Conservation (phyloP, 2,329 filamentous ascomycete genomes). For the Cladosporium phlei region DNA sequence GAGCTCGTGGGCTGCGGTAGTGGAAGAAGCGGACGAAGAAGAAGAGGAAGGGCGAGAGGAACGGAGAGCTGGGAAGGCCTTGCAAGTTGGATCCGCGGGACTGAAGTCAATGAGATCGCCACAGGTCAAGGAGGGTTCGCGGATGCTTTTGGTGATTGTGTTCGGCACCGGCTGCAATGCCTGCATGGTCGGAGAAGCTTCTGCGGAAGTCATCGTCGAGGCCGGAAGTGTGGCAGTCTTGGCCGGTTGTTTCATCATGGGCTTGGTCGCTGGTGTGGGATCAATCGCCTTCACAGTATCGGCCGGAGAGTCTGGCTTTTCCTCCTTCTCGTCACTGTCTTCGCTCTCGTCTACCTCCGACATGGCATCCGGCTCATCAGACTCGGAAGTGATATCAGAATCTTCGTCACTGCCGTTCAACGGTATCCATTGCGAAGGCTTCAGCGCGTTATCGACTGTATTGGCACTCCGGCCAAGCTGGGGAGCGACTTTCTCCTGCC, state of each 20-base stretch:
- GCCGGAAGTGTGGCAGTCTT: too few relatives aligned
- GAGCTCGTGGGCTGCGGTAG: too few relatives aligned
- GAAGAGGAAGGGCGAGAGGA: too few relatives aligned
- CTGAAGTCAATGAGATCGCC: slow-evolving; percentile 9
- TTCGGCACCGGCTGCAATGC: too few relatives aligned
- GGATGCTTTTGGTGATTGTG: too few relatives aligned
- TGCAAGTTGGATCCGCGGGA: neutral
- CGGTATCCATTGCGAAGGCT: slow-evolving; percentile 16
- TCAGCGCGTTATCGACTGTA: slow-evolving; percentile 17
- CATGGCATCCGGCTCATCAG: slow-evolving; percentile 6
- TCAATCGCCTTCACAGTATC: too few relatives aligned
- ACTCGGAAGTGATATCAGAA: slow-evolving; percentile 16
- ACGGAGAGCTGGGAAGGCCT: too few relatives aligned
- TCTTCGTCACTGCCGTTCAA: slow-evolving; percentile 16
- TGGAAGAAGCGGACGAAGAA: too few relatives aligned
- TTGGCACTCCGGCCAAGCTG: slow-evolving; percentile 18
- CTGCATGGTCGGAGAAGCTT: neutral
- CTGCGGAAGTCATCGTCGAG: too few relatives aligned
- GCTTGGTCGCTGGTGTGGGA: too few relatives aligned
- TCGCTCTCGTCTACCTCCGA: slow-evolving; percentile 3
- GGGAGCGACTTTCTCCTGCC: slow-evolving; percentile 43
- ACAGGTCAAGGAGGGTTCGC: neutral
- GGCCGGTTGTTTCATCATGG: too few relatives aligned
- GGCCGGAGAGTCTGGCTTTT: neutral
- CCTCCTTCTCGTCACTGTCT: slow-evolving; percentile 3